Evolutionary conservation across 1,284 basidiomycete genomes (phyloP).

Genomic region (Cutaneotrichosporon curvatum): DNA sequence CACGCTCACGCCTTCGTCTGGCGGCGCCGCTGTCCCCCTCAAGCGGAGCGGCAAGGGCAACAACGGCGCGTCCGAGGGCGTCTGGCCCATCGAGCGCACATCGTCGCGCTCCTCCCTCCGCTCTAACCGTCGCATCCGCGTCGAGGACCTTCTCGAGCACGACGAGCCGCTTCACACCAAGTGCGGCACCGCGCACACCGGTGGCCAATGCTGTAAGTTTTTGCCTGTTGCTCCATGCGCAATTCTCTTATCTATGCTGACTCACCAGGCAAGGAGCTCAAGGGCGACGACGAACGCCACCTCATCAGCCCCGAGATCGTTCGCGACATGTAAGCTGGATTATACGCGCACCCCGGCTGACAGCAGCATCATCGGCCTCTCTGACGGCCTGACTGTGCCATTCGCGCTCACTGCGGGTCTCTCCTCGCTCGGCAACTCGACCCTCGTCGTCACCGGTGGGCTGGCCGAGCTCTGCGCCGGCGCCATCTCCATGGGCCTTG

Average conservation of each 20-base stretch:
- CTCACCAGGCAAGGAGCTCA: constrained; percentile 41
- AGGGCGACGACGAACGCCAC: constrained; percentile 47
- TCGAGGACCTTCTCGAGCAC: constrained; percentile 29
- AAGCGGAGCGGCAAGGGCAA: constrained; percentile 9
- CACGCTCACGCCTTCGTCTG: background rate
- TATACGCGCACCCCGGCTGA: background rate
- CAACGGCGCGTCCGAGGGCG: constrained; percentile 5
- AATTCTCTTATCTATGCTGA: constrained; percentile 13
- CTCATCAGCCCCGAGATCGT: constrained; percentile 47
- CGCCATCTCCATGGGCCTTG: constrained; percentile 92
- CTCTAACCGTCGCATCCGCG: constrained; percentile 9
- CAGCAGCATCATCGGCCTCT: constrained; percentile 82
- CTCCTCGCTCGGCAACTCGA: constrained; percentile 79
- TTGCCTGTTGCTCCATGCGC: background rate
- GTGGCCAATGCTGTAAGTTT: constrained; percentile 38
- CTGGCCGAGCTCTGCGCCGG: constrained; percentile 88
- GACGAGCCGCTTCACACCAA: constrained; percentile 37
- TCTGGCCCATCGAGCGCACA: constrained; percentile 18
- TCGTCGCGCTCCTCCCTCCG: constrained; percentile 10
- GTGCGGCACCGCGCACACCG: constrained; percentile 31
- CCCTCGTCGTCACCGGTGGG: constrained; percentile 82
- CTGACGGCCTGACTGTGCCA: constrained; percentile 91
- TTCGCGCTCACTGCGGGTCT: constrained; percentile 78
- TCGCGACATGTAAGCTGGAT: constrained; percentile 40
- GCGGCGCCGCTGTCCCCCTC: constrained; percentile 15